These are phyloP conservation scores for Ogataea haglerorum DNA, from an alignment of 805 yeast species.

Conservation along the genomic window DNA sequence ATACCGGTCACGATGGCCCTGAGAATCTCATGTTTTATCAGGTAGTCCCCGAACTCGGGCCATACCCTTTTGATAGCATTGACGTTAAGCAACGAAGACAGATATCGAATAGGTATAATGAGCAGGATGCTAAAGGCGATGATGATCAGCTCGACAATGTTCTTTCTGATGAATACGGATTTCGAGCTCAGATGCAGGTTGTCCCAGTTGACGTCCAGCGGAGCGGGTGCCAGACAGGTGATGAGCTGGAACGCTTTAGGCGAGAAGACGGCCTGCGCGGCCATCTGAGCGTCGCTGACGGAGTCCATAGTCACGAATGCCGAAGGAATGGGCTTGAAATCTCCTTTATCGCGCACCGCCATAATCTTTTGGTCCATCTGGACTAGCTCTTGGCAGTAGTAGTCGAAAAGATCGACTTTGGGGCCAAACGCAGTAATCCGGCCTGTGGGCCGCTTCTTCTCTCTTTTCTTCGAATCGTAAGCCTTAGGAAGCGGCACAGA, in stretches of 20 bases:
- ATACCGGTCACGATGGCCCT: constrained; percentile 59
- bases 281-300: constrained; percentile 95
- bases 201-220: constrained; percentile 88
- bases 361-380: constrained; percentile 39
- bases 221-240: constrained; percentile 90
- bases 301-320: constrained; percentile 90
- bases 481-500: constrained; percentile 23
- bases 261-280: constrained; percentile 92
- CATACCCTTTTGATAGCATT: constrained; percentile 54
- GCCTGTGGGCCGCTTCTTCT: constrained; percentile 23
- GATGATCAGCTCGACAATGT: constrained; percentile 36
- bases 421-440: constrained; percentile 26
- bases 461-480: constrained; percentile 13
- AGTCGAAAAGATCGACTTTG: constrained; percentile 33
- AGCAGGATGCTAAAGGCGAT: constrained; percentile 49
- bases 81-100: constrained; percentile 54
- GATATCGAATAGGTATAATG: constrained; percentile 53
- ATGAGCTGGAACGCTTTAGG: constrained; percentile 84
- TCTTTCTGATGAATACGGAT: constrained; percentile 34
- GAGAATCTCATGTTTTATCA: constrained; percentile 47
- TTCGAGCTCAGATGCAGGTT: constrained; percentile 42
- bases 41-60: constrained; percentile 56
- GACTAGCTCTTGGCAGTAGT: constrained; percentile 34
- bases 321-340: constrained; percentile 41
- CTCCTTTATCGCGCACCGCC: constrained; percentile 28